phyloP scores from a whole-genome alignment of 345 rosid genomes.

The Gossypium anomalum region DNA sequence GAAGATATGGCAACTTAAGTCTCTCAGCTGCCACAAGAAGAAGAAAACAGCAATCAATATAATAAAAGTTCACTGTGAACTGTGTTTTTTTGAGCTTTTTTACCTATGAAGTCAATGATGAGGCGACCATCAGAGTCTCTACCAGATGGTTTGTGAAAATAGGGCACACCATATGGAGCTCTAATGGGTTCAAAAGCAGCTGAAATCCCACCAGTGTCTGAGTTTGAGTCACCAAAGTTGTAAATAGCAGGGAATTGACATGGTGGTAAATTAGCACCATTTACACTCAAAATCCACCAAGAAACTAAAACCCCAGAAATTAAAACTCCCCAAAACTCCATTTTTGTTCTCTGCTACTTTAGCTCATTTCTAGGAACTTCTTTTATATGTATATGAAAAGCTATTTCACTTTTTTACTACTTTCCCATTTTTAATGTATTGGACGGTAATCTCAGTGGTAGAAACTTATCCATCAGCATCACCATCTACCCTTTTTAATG shows the following conservation, averaged over 20 bases:
- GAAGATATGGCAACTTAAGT: conserved; percentile 62
- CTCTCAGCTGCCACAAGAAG: conserved; percentile 59
- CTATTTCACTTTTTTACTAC: not conserved
- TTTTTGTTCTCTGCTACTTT: not conserved
- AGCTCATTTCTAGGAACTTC: not conserved
- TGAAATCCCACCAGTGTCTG: conserved; percentile 81
- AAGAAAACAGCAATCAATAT: not conserved
- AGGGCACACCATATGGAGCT: conserved; percentile 53
- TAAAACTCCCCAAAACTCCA: conserved; percentile 25
- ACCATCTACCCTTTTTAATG: not conserved
- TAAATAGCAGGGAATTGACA: conserved; percentile 72
- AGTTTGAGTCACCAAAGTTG: conserved; percentile 88
- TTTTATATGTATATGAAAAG: not conserved
- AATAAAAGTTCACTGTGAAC: not conserved
- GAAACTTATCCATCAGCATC: not conserved
- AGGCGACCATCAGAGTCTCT: conserved; percentile 75
- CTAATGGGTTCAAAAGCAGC: conserved; percentile 65
- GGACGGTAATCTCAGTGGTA: not conserved
- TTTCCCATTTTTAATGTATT: not conserved
- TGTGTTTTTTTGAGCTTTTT: not conserved
- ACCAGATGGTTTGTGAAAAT: conserved; percentile 66
- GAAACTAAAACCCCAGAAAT: conserved; percentile 28
- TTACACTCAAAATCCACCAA: conserved; percentile 34
- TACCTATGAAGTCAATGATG: conserved; percentile 80
- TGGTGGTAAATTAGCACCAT: conserved; percentile 20